These are phyloP conservation scores for Coemansia reversa DNA, from an alignment of 192 early-diverging fungal genomes.

Conservation along the genomic window DNA sequence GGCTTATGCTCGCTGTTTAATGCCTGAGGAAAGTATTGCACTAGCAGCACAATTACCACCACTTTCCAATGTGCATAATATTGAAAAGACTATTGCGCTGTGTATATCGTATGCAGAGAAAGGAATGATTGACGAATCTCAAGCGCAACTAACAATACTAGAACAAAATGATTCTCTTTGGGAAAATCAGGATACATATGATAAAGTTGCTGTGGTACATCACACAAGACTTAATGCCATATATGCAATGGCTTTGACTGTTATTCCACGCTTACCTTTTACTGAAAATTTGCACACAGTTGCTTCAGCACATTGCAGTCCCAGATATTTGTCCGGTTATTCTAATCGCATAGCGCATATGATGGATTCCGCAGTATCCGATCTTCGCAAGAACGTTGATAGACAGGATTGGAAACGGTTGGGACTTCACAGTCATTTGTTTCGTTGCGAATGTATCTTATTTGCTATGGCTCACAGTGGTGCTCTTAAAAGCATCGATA, in stretches of 20 bases:
- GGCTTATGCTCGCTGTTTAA: conserved; percentile 41
- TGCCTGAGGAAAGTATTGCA: conserved; percentile 5
- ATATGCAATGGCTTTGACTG: conserved; percentile 19
- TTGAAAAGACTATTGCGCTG: conserved; percentile 24
- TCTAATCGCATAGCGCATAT: not conserved
- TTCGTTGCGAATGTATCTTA: conserved; percentile 24
- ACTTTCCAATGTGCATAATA: conserved; percentile 8
- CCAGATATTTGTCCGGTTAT: conserved; percentile 3
- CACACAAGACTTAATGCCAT: conserved; percentile 17
- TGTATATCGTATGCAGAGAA: conserved; percentile 31
- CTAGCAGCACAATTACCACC: not conserved
- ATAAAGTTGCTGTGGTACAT: not conserved
- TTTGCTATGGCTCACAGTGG: conserved; percentile 8
- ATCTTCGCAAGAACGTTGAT: not conserved
- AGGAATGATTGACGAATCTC: conserved; percentile 9
- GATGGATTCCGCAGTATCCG: not conserved
- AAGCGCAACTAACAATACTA: not conserved
- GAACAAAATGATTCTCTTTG: conserved; percentile 3
- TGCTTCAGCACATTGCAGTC: conserved; percentile 27
- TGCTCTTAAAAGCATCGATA: not conserved
- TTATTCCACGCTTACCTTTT: conserved; percentile 35
- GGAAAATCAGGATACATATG: conserved; percentile 9
- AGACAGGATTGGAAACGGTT: not conserved
- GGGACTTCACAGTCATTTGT: conserved; percentile 18
- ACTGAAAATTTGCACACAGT: conserved; percentile 36